A percentile compares a stretch with the other conserved stretches of the same genome.
These are phyloP conservation scores for Neonectria coccinea DNA, from an alignment of 2,329 filamentous ascomycete species.

Conservation along the genomic window DNA sequence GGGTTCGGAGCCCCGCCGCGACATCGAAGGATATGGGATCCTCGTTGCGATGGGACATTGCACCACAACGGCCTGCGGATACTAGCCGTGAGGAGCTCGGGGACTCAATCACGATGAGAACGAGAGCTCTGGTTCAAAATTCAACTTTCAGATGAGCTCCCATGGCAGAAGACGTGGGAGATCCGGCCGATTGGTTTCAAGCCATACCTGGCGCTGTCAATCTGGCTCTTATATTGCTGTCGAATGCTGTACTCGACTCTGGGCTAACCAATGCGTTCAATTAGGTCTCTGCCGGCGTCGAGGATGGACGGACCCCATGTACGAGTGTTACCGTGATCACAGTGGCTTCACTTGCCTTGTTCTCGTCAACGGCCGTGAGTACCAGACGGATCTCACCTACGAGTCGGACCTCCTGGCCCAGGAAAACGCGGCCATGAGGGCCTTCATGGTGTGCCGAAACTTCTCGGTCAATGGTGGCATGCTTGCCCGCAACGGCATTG, in stretches of 20 bases:
- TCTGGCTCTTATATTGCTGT: background rate
- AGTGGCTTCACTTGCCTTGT: slow-evolving; percentile 90
- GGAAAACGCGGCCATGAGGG: slow-evolving; percentile 94
- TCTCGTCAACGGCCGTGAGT: slow-evolving; percentile 95
- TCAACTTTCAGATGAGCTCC: background rate
- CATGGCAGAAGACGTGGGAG: background rate
- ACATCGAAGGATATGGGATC: slow-evolving; percentile 18
- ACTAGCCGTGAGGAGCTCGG: background rate
- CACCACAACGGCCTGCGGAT: slow-evolving; percentile 32
- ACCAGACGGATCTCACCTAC: slow-evolving; percentile 90
- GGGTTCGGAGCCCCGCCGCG: slow-evolving; percentile 28
- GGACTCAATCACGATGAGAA: slow-evolving; percentile 1
- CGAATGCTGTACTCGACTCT: slow-evolving; percentile 3
- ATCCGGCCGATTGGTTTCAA: slow-evolving; percentile 49
- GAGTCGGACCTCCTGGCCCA: slow-evolving; percentile 85
- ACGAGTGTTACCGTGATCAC: slow-evolving; percentile 81
- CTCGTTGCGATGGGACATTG: slow-evolving; percentile 38
- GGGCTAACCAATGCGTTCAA: slow-evolving; percentile 51
- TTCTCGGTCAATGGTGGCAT: slow-evolving; percentile 98
- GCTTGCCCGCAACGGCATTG: slow-evolving; percentile 76
- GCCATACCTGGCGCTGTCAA: slow-evolving; percentile 35
- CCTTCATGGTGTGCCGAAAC: slow-evolving; percentile 97
- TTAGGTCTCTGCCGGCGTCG: slow-evolving; percentile 93
- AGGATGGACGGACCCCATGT: slow-evolving; percentile 91
- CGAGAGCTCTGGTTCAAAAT: background rate